Percentiles rank a stretch among this genome's conserved stretches.
Conservation (phyloP, 768 basidiomycete genomes). For the Kwoniella europaea region DNA sequence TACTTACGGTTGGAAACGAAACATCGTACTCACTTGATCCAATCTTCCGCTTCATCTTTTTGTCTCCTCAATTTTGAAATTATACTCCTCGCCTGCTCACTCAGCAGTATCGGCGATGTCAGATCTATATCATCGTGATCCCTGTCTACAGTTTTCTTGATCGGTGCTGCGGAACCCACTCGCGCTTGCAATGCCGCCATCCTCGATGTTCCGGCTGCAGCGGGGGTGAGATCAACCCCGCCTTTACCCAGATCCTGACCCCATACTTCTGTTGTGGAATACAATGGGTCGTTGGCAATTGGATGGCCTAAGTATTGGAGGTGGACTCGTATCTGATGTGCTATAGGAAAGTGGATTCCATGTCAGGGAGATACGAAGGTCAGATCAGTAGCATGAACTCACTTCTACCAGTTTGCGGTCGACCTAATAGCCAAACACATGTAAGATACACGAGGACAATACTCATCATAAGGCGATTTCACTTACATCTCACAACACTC, state of each 20-base stretch:
- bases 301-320: constrained; percentile 91
- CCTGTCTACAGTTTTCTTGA: constrained; percentile 28
- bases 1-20: not conserved
- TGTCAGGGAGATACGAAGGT: not conserved
- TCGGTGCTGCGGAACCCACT: constrained; percentile 14
- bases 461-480: not conserved
- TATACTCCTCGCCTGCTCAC: constrained; percentile 57
- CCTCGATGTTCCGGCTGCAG: constrained; percentile 69
- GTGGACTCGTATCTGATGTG: constrained; percentile 96
- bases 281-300: constrained; percentile 94
- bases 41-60: constrained; percentile 58
- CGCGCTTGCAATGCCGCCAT: constrained; percentile 48
- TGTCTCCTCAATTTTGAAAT: constrained; percentile 54
- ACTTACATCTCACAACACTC: constrained; percentile 81
- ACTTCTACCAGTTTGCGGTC: constrained; percentile 92
- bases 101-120: constrained; percentile 55
- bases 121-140: constrained; percentile 51
- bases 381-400: constrained; percentile 56
- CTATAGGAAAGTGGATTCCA: constrained; percentile 46
- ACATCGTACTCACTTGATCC: constrained; percentile 52
- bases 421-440: constrained; percentile 63
- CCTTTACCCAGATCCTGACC: constrained; percentile 75
- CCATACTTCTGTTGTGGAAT: constrained; percentile 69
- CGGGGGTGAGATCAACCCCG: constrained; percentile 76
- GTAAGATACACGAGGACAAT: not conserved